Evolutionary conservation across 75 land plant species (phyloP), one percentile per base, ranked within the genome.

Genomic region (Gnetum montanum): DNA sequence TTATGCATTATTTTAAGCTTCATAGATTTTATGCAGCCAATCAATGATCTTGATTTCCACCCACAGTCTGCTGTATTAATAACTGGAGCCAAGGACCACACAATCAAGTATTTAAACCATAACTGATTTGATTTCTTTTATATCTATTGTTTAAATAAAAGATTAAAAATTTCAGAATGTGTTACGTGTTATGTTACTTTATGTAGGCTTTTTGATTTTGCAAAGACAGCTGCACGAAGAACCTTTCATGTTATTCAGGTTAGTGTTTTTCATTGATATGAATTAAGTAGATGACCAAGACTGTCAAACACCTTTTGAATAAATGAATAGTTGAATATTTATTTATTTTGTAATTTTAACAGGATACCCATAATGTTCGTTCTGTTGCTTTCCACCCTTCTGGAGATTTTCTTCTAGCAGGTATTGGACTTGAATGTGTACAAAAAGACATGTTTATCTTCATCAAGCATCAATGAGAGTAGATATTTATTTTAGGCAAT

Each of bases 341-440:
- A 18, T n/a, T n/a, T n/a, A n/a, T 25, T 22, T 34, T 61, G 47
- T 35, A 35, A 50, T 70, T 54, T 8, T 19, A 29, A 59, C 77
- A 91, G 97, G 97, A 91, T 72, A 87, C 97, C 43, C 97, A 91
- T 60, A 91, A 91, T 72, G 97, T 91, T 60, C 76, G 97, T 0
- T 91, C 97, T 57, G 88, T 91, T 44, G 77, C 85, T 24, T 84
- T 91, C 49, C 97, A 91, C 76, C 97, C 97, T 59, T 91, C 85
- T 20, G 97, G 97, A 31, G 93, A 91, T 44, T 91, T 75, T 43
- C 70, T 90, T 43, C 68, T 90, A 57, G 96, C 96, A 73, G 96
- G 96, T 90, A 70, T 24, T 38, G 50, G n/a, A n/a, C n/a, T 10
- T 50, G 12, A n/a, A n/a, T n/a, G n/a, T n/a, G 13, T 57, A 11